These are phyloP conservation scores for Aaosphaeria pasadenensis DNA, from an alignment of 2,329 filamentous ascomycete species.

Conservation along the genomic window DNA sequence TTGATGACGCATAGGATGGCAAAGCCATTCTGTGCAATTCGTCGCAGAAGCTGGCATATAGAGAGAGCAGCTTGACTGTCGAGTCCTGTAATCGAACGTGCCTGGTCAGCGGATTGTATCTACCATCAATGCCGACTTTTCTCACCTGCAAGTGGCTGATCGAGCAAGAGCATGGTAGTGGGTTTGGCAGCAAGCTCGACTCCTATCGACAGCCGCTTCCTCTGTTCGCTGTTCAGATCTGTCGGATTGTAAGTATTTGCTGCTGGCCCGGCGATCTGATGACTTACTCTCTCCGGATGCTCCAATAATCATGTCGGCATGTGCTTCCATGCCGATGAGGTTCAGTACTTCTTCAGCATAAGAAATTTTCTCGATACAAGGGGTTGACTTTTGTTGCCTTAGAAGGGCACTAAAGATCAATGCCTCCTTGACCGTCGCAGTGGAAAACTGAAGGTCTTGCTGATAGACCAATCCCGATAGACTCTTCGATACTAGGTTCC, in stretches of 20 bases:
- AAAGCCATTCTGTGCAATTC: slow-evolving; percentile 73
- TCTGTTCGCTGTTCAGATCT: slow-evolving; percentile 67
- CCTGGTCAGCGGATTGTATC: not conserved
- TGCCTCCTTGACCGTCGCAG: slow-evolving; percentile 73
- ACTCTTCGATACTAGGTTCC: slow-evolving; percentile 77
- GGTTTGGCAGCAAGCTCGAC: slow-evolving; percentile 68
- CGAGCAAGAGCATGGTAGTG: slow-evolving; percentile 83
- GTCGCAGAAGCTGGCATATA: slow-evolving; percentile 78
- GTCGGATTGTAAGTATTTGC: slow-evolving; percentile 61
- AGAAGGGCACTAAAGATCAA: slow-evolving; percentile 58
- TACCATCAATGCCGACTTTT: not conserved
- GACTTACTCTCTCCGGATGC: slow-evolving; percentile 57
- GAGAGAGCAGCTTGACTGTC: slow-evolving; percentile 89
- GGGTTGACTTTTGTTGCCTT: slow-evolving; percentile 53
- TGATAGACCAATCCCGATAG: slow-evolving; percentile 87
- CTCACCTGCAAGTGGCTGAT: slow-evolving; percentile 71
- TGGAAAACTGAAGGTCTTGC: slow-evolving; percentile 78
- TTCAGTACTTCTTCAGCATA: slow-evolving; percentile 60
- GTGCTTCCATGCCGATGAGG: slow-evolving; percentile 56
- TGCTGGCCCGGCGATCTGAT: slow-evolving; percentile 38
- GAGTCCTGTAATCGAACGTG: slow-evolving; percentile 46
- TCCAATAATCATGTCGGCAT: slow-evolving; percentile 60
- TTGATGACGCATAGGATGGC: slow-evolving; percentile 92
- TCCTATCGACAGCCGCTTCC: slow-evolving; percentile 69
- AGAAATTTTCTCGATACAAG: slow-evolving; percentile 53